phyloP scores from a whole-genome alignment of 306 rosid genomes.

The Comarum palustre region DNA sequence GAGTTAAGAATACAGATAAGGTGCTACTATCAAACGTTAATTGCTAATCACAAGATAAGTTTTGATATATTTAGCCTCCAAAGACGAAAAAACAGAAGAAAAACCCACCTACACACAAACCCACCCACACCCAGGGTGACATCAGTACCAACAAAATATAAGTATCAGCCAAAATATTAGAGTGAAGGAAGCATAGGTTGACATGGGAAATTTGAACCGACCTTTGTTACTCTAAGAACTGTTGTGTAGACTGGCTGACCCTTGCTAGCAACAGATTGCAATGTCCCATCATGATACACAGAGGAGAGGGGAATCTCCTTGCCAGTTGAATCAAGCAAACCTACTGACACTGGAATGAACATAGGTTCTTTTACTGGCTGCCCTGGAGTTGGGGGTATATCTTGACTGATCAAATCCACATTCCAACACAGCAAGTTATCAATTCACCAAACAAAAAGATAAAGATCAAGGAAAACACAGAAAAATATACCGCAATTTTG shows the following conservation, averaged over 20 bases:
- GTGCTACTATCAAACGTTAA: neutral
- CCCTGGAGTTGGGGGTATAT: constrained; percentile 83
- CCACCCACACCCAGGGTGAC: neutral
- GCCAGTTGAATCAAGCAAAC: constrained; percentile 77
- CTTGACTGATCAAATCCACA: constrained; percentile 63
- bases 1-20: neutral
- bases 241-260: constrained; percentile 61
- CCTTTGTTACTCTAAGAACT: constrained; percentile 89
- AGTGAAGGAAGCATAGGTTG: constrained; percentile 6
- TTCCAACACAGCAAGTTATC: constrained; percentile 33
- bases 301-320: constrained; percentile 66
- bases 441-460: constrained; percentile 27
- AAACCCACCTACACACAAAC: neutral
- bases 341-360: constrained; percentile 82
- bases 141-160: neutral
- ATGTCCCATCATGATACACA: constrained; percentile 59
- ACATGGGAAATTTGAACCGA: constrained; percentile 26
- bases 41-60: neutral
- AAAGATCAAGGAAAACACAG: constrained; percentile 14
- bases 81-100: too few relatives aligned
- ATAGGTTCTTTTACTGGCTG: constrained; percentile 86
- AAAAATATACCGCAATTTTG: constrained; percentile 7
- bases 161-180: neutral
- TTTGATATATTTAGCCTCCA: neutral
- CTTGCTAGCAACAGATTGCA: constrained; percentile 54